phyloP scores from a whole-genome alignment of 2,329 filamentous ascomycete species.

The Ceratocystis papillata region DNA sequence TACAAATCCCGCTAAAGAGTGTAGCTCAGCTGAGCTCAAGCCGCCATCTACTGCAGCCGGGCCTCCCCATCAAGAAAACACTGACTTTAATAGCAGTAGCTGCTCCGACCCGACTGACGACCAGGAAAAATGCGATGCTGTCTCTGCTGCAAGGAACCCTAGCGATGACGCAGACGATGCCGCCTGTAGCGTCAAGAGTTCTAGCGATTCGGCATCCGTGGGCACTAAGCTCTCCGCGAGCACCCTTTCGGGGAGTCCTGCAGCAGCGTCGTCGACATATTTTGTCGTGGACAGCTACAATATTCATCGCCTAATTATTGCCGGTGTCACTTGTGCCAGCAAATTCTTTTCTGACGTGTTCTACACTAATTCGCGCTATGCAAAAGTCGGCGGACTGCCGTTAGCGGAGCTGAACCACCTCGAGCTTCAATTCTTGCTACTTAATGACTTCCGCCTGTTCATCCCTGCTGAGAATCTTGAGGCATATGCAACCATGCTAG shows the following conservation, averaged over 20 bases:
- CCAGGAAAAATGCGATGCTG: neutral
- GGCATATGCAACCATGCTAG: conserved; percentile 94
- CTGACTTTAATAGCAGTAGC: neutral
- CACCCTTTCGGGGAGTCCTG: neutral
- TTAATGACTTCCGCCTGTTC: conserved; percentile 92
- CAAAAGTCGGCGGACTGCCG: conserved; percentile 92
- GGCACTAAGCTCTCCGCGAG: conserved; percentile 26
- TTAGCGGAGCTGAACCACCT: conserved; percentile 89
- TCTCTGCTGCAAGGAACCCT: neutral
- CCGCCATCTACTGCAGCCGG: neutral
- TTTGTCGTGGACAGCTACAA: conserved; percentile 99
- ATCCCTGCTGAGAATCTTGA: conserved; percentile 92
- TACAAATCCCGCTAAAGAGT: neutral
- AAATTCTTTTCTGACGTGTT: conserved; percentile 99
- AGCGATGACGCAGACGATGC: conserved; percentile 12
- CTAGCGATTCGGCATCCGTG: conserved; percentile 32
- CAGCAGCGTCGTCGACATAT: conserved; percentile 36
- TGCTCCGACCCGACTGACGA: neutral
- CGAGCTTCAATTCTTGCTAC: conserved; percentile 84
- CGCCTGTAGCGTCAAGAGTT: conserved; percentile 28
- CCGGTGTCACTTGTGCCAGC: conserved; percentile 93
- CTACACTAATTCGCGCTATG: conserved; percentile 97
- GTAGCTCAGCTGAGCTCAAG: neutral
- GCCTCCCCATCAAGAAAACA: neutral
- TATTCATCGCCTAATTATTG: conserved; percentile 91